A percentile compares a stretch with the other conserved stretches of the same genome.
These are phyloP conservation scores for Alectoria sarmentosa DNA, from an alignment of 495 filamentous ascomycete genomes.

Conservation along the genomic window DNA sequence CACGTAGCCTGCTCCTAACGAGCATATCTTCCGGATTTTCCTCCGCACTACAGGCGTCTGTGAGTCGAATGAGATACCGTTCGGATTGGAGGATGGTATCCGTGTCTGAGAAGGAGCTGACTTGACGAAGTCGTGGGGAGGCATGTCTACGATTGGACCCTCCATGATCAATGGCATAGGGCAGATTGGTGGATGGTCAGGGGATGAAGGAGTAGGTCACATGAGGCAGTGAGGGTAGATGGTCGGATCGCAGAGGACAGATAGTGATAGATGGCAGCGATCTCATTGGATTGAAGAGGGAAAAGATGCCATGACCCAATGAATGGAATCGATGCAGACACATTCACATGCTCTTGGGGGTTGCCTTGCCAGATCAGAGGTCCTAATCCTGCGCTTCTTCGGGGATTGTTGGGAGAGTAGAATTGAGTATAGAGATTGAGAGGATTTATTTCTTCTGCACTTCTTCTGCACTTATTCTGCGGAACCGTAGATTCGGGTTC, in stretches of 20 bases:
- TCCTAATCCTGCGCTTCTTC: too few relatives aligned
- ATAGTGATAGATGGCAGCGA: neutral
- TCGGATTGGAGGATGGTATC: neutral
- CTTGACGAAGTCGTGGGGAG: neutral
- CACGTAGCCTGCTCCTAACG: constrained; percentile 19
- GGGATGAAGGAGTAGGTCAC: neutral
- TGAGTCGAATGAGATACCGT: neutral
- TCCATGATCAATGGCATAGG: neutral
- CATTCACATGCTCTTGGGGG: neutral
- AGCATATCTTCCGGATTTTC: constrained; percentile 17
- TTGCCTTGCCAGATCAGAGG: too few relatives aligned
- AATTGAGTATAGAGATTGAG: neutral
- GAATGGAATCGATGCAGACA: neutral
- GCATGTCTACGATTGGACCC: neutral
- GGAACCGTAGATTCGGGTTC: neutral
- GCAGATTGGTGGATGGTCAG: neutral
- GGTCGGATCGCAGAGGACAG: neutral
- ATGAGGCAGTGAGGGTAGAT: neutral
- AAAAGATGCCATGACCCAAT: neutral
- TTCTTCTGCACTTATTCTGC: neutral
- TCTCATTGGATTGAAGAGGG: neutral
- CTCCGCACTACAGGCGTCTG: constrained; percentile 3
- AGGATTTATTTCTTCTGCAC: too few relatives aligned
- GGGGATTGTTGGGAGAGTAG: neutral
- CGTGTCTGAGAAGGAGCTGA: neutral